Evolutionary conservation across 345 rosid species (phyloP).

Genomic region (Gossypium longicalyx): DNA sequence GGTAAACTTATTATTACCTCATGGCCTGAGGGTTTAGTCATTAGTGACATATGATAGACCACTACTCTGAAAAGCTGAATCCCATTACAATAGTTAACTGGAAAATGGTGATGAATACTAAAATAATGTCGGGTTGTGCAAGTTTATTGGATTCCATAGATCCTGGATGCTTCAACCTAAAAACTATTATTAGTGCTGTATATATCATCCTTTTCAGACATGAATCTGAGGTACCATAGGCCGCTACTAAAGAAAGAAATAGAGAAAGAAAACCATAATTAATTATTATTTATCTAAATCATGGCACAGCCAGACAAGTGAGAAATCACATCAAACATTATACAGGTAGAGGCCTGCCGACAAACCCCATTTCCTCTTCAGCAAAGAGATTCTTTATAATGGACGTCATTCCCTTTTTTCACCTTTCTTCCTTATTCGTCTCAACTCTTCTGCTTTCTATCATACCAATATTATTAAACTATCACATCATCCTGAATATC

Average conservation of each 20-base stretch:
- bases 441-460: neutral
- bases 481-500: too few relatives aligned
- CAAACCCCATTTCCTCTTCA: neutral
- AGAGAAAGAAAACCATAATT: neutral
- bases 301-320: neutral
- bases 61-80: neutral
- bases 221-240: conserved; percentile 6
- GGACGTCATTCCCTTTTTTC: neutral
- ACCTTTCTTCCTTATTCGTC: neutral
- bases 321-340: neutral
- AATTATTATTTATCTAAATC: too few relatives aligned
- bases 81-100: neutral
- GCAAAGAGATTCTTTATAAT: neutral
- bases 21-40: neutral
- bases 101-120: too few relatives aligned
- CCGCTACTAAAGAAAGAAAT: neutral
- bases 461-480: too few relatives aligned
- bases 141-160: neutral
- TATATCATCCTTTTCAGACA: neutral
- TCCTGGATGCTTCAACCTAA: neutral
- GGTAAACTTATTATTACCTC: too few relatives aligned
- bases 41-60: neutral
- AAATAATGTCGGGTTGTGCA: neutral
- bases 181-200: neutral
- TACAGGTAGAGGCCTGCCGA: neutral